These are phyloP conservation scores for Glycine tomentella DNA, from an alignment of 306 rosid genomes.

Conservation along the genomic window DNA sequence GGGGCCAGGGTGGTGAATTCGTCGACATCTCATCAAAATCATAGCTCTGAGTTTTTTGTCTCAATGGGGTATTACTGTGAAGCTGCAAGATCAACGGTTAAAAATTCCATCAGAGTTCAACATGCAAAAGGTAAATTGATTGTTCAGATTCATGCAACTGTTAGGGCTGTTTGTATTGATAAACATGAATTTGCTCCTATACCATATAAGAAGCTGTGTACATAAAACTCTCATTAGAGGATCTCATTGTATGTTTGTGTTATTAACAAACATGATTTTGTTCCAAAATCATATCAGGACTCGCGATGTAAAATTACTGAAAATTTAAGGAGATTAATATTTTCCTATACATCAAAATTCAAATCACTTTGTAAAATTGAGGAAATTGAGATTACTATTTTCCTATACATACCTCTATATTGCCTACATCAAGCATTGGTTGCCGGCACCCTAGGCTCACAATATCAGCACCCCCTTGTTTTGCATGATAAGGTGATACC, in stretches of 20 bases:
- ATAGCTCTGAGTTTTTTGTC: conserved; percentile 75
- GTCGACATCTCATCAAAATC: conserved; percentile 83
- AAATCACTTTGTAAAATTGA: conserved; percentile 19
- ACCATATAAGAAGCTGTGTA: background rate
- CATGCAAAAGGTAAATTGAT: conserved; percentile 23
- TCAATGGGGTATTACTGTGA: conserved; percentile 57
- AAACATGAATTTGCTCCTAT: background rate
- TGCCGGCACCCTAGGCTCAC: conserved; percentile 55
- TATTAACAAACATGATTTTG: background rate
- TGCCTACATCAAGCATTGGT: conserved; percentile 68
- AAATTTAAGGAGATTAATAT: background rate
- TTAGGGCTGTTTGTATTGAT: background rate
- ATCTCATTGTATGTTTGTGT: background rate
- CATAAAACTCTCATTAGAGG: background rate
- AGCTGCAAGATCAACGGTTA: conserved; percentile 60
- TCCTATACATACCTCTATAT: conserved; percentile 74
- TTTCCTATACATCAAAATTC: conserved; percentile 11
- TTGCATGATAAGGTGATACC: conserved; percentile 62
- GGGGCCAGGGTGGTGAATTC: conserved; percentile 95
- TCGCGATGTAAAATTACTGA: background rate
- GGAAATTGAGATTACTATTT: too few relatives aligned
- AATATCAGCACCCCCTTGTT: conserved; percentile 51
- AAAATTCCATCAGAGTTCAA: conserved; percentile 30
- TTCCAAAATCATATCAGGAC: conserved; percentile 14
- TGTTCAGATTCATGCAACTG: background rate